These are phyloP conservation scores for Aspergillus spinulosporus DNA, from an alignment of 2,329 filamentous ascomycete species.

Conservation along the genomic window DNA sequence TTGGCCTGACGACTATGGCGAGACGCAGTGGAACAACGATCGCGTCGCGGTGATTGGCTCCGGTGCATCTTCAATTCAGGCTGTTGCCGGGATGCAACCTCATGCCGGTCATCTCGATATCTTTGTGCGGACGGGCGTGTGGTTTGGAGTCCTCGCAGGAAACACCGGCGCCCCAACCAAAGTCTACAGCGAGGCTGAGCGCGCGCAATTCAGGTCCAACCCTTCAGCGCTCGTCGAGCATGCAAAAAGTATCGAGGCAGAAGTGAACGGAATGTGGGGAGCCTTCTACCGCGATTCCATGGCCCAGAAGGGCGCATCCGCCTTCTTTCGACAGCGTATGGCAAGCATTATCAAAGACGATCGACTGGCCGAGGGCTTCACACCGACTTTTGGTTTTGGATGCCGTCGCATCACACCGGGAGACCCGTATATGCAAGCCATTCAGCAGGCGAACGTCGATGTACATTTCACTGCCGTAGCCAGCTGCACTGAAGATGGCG, in stretches of 20 bases:
- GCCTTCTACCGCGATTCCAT: neutral
- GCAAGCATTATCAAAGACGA: constrained; percentile 6
- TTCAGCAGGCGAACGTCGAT: constrained; percentile 47
- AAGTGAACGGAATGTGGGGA: constrained; percentile 1
- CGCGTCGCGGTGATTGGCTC: constrained; percentile 2
- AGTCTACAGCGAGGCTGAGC: neutral
- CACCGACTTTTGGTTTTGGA: constrained; percentile 22
- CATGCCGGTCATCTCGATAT: neutral
- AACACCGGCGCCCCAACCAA: neutral
- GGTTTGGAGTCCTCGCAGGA: constrained; percentile 1
- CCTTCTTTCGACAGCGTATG: neutral
- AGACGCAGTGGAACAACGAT: neutral
- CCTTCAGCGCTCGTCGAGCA: neutral
- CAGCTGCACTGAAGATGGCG: constrained; percentile 37
- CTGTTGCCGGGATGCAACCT: neutral
- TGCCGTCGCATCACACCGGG: constrained; percentile 46
- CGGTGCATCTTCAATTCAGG: neutral
- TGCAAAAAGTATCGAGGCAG: constrained; percentile 4
- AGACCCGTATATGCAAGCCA: constrained; percentile 45
- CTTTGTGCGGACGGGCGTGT: neutral
- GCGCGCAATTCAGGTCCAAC: neutral
- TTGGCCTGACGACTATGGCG: constrained; percentile 1
- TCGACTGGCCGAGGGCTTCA: neutral
- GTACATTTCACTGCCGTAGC: constrained; percentile 44
- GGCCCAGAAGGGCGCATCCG: neutral